Evolutionary conservation across 2,329 filamentous ascomycete species (phyloP).

Genomic region (Arthrobotrys pseudoclavata): DNA sequence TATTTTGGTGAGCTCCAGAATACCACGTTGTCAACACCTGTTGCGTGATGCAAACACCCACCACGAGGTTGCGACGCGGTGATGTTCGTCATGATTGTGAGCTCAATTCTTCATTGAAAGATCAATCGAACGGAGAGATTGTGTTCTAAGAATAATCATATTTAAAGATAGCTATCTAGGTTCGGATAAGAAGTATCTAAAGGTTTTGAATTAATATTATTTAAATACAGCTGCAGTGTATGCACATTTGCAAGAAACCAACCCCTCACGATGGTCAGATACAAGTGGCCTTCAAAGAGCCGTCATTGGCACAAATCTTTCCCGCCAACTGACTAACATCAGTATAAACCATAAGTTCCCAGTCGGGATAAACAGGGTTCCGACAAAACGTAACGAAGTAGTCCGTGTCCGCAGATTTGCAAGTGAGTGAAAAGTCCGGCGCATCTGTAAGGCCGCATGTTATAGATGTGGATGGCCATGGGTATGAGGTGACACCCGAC

Average conservation of each 20-base stretch:
- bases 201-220: not conserved
- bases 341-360: constrained; percentile 25
- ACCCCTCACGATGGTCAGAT: not conserved
- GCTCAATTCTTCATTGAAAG: not conserved
- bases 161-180: too few species aligned
- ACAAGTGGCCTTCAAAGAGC: not conserved
- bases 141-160: too few species aligned
- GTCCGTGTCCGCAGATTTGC: not conserved
- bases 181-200: too few species aligned
- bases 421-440: constrained; percentile 2
- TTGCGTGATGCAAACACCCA: not conserved
- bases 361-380: constrained; percentile 41
- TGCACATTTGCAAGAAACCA: too few species aligned
- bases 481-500: constrained; percentile 13
- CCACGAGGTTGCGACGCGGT: not conserved
- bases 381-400: constrained; percentile 18
- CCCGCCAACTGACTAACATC: constrained; percentile 17
- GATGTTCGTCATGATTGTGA: not conserved
- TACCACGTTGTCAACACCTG: constrained; percentile 35
- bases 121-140: too few species aligned
- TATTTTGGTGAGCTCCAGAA: constrained; percentile 39
- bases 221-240: not conserved
- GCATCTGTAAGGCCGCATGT: constrained; percentile 3
- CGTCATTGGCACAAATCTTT: constrained; percentile 7
- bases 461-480: not conserved